Evolutionary conservation across 371 early-diverging fungal genomes (phyloP).

Genomic region (Mortierella sp.): DNA sequence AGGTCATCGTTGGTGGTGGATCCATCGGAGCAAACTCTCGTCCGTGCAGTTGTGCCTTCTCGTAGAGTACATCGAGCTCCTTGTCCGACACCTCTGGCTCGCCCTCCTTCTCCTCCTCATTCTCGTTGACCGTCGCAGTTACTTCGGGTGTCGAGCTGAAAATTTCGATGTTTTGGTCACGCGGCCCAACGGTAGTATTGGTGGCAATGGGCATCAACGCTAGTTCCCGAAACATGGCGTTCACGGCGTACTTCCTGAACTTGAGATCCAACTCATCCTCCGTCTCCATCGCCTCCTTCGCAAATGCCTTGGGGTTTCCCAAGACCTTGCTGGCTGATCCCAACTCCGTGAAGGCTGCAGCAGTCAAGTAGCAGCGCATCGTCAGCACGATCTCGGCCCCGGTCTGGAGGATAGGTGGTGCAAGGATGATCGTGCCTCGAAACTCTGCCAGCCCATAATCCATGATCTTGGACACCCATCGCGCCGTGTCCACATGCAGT

Average conservation of each 20-base stretch:
- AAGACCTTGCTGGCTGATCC: constrained; percentile 18
- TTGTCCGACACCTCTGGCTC: constrained; percentile 68
- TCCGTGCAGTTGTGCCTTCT: constrained; percentile 71
- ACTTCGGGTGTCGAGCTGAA: constrained; percentile 37
- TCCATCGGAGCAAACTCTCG: constrained; percentile 66
- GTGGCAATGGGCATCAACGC: constrained; percentile 60
- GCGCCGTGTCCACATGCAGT: constrained; percentile 60
- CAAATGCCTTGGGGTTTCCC: constrained; percentile 24
- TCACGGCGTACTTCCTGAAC: constrained; percentile 62
- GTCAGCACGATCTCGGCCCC: constrained; percentile 68
- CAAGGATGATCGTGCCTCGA: constrained; percentile 61
- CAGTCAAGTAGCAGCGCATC: constrained; percentile 61
- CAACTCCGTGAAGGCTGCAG: constrained; percentile 50
- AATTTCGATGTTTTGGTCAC: constrained; percentile 35
- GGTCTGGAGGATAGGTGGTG: constrained; percentile 55
- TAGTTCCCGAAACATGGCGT: constrained; percentile 60
- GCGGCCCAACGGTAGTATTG: constrained; percentile 42
- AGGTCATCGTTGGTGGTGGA: constrained; percentile 63
- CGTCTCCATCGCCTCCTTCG: constrained; percentile 52
- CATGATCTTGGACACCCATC: constrained; percentile 64
- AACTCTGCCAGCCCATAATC: constrained; percentile 65
- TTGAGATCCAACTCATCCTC: constrained; percentile 46
- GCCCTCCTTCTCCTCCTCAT: constrained; percentile 50
- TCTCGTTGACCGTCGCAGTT: not conserved
- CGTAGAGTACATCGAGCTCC: constrained; percentile 73